Percentiles rank a stretch among this genome's conserved stretches.
Evolutionary conservation across 768 basidiomycete species (phyloP).

Genomic region (Clathrus columnatus): DNA sequence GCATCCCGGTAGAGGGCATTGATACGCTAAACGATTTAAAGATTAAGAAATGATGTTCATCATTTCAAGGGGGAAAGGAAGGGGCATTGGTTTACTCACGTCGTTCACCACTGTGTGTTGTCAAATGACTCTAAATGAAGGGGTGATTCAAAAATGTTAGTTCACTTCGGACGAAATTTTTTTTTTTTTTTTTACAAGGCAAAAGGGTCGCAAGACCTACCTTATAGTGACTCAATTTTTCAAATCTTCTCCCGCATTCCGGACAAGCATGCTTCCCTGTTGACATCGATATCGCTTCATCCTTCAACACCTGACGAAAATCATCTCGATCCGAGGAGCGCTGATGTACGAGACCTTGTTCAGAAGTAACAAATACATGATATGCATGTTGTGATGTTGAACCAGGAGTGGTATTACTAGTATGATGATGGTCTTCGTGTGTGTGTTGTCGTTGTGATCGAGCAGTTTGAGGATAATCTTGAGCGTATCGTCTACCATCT

Average conservation of each 20-base stretch:
- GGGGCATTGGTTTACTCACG: neutral
- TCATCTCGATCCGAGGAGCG: constrained; percentile 4
- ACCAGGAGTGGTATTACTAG: too few species aligned
- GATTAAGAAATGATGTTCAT: constrained; percentile 5
- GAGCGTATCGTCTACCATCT: neutral
- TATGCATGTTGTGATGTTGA: constrained; percentile 3
- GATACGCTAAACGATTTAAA: constrained; percentile 68
- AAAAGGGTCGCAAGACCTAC: neutral
- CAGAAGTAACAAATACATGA: constrained; percentile 4
- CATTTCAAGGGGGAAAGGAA: neutral
- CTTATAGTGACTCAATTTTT: constrained; percentile 9
- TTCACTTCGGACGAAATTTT: too few species aligned
- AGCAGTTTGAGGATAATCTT: neutral
- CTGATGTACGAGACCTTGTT: constrained; percentile 8
- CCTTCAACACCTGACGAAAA: constrained; percentile 3
- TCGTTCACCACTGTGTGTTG: constrained; percentile 7
- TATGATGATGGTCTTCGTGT: too few species aligned
- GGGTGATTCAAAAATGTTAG: neutral
- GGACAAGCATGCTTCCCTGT: constrained; percentile 9
- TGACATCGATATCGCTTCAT: constrained; percentile 8
- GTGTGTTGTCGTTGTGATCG: neutral
- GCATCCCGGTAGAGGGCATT: constrained; percentile 66
- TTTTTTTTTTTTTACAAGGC: too few species aligned
- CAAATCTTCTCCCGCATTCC: constrained; percentile 8
- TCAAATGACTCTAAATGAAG: constrained; percentile 1